Base-by-base conservation (phyloP, 2,329 filamentous ascomycete species). In the Metarhizium humberi region DNA sequence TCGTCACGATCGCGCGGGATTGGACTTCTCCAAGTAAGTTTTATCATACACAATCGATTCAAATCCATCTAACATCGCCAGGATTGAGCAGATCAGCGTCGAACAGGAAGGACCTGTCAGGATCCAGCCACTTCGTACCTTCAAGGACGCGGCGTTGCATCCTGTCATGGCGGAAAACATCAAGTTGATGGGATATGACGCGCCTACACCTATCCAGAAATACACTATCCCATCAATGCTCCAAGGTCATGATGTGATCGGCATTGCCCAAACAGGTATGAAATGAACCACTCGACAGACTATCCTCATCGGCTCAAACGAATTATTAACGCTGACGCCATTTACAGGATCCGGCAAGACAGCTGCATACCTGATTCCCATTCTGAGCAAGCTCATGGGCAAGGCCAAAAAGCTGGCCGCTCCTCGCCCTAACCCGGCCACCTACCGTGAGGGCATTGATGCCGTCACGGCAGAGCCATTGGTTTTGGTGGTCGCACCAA, bases 381-480 rank as follows among this genome's bases (percentile, higher is more conserved):
- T 95, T 57, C 66, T 97, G 52, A 95, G 91, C 57, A 87, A 88
- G 69, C 74, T 99, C 25, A 96, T 97, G 90, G 94, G 94, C 30
- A 97, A 97, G 73, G 90, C 88, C 6, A 94, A 91, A 73, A 92
- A 91, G 72, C 75, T 96, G 6, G 86, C 86, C 1, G 92, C 89
- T 5, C 79, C 84, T 48, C 87, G 92, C 4, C 90, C 92, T 0
- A 84, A 86, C 59, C 76, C 81, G 0, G 69, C 70, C 1, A 77
- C 73, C 0, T 86, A 84, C 63, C 72, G 80, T 11, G 70, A 78
- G 2, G 73, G 72, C 1, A 34, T 71, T 2, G 71, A 75, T 16
- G 64, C 62, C 20, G 81, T 88, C 43, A 81, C 82, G 47, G 92
- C 91, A 7, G 92, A 97, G 75, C 94, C 94, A 4, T 73, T 99